Evolutionary conservation across 2,329 filamentous ascomycete genomes (phyloP).

Genomic region (Stemphylium lycopersici): DNA sequence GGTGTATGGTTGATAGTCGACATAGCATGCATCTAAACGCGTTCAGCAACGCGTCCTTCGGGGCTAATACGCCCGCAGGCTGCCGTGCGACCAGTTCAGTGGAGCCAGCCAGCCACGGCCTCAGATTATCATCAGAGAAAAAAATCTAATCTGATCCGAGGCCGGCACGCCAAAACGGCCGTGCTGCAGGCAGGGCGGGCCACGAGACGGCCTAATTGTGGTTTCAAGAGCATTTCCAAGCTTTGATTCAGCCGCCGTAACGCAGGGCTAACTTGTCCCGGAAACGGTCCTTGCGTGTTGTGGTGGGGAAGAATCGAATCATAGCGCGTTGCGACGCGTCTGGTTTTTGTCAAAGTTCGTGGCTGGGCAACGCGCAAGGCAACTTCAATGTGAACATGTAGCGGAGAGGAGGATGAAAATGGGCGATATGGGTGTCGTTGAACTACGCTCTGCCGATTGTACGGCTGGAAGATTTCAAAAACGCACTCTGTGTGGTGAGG

Average conservation of each 20-base stretch:
- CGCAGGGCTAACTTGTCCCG: conserved; percentile 28
- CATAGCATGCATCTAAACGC: not conserved
- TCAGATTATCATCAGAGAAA: conserved; percentile 20
- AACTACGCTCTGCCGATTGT: conserved; percentile 8
- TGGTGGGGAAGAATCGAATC: conserved; percentile 40
- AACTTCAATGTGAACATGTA: conserved; percentile 11
- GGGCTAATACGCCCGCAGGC: conserved; percentile 1
- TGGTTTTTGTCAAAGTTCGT: conserved; percentile 27
- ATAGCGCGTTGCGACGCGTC: conserved; percentile 43
- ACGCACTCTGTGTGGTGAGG: not conserved
- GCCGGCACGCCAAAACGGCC: conserved; percentile 18
- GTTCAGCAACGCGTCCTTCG: conserved; percentile 9
- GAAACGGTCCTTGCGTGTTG: conserved; percentile 36
- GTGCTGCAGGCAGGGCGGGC: conserved; percentile 22
- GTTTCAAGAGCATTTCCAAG: conserved; percentile 38
- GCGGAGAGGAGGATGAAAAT: not conserved
- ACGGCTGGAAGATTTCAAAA: not conserved
- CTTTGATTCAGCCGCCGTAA: conserved; percentile 37
- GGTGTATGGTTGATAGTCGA: too few relatives aligned
- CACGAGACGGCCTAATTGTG: conserved; percentile 12
- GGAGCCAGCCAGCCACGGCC: conserved; percentile 12
- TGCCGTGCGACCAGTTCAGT: conserved; percentile 11
- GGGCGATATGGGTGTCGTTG: conserved; percentile 26
- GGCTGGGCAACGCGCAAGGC: conserved; percentile 33
- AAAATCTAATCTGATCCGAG: conserved; percentile 39